A percentile compares a stretch with the other conserved stretches of the same genome.
phyloP scores from a whole-genome alignment of 768 basidiomycete genomes.

The Tricholoma sp. region DNA sequence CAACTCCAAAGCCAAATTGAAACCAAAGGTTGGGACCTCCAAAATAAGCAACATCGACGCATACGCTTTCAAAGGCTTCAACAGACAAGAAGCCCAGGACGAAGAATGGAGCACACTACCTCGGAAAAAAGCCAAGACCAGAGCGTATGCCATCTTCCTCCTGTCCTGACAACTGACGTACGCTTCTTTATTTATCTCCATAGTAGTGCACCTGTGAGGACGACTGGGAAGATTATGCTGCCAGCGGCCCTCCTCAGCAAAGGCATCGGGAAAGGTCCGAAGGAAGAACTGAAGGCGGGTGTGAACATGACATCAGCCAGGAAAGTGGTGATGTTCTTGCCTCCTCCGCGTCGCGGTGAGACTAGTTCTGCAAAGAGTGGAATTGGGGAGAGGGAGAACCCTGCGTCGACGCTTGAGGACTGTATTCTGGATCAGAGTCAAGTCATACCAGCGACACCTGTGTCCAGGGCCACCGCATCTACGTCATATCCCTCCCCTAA shows the following conservation, averaged over 20 bases:
- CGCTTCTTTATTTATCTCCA: neutral
- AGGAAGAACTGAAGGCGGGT: slow-evolving; percentile 9
- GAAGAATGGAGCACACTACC: slow-evolving; percentile 34
- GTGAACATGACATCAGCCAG: slow-evolving; percentile 18
- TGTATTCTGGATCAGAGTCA: neutral
- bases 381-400: neutral
- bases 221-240: slow-evolving; percentile 12
- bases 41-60: slow-evolving; percentile 17
- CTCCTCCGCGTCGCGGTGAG: slow-evolving; percentile 16
- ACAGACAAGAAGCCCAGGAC: slow-evolving; percentile 30
- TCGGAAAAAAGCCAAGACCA: slow-evolving; percentile 24
- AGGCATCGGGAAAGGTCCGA: neutral
- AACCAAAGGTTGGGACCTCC: neutral
- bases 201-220: neutral
- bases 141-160: slow-evolving; percentile 9
- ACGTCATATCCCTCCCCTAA: slow-evolving; percentile 15
- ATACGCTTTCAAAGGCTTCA: slow-evolving; percentile 21
- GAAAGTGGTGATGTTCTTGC: slow-evolving; percentile 22
- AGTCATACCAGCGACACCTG: neutral
- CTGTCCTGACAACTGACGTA: neutral
- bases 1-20: neutral
- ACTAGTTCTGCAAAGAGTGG: neutral
- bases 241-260: slow-evolving; percentile 2
- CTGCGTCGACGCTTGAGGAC: neutral
- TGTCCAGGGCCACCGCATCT: neutral